Evolutionary conservation across 2,329 filamentous ascomycete species (phyloP), one percentile per base, ranked within the genome.

Genomic region (Monilinia aucupariae): DNA sequence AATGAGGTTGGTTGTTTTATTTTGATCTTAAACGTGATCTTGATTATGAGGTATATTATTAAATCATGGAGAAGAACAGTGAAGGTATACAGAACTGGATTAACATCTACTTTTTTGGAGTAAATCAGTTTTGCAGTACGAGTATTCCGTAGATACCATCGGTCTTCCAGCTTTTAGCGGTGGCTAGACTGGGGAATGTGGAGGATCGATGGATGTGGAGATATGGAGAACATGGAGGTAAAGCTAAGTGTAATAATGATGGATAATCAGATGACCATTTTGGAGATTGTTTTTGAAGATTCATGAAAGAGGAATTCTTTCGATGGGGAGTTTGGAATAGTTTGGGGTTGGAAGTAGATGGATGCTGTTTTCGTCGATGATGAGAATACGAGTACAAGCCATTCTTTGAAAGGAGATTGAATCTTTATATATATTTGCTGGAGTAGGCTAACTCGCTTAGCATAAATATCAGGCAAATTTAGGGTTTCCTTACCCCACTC

Each of bases 141-240:
- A n/a, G n/a, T n/a, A n/a, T n/a, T n/a, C n/a, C n/a, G n/a, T 53
- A 53, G 51, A 53, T 53, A 7, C 51, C 51, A 27, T 34, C 51
- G 4, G 5, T 27, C 2, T 53, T 53, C 34, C 34, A 53, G 34
- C 34, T 53, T 34, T 53, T 53, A 53, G 51, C 51, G 27, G 51
- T 34, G 12, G 25, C 34, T 27, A 41, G 22, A 2, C 51, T 17
- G 15, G 51, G n/a, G n/a, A n/a, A n/a, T n/a, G n/a, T n/a, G n/a
- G n/a, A n/a, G n/a, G n/a, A n/a, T n/a, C n/a, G n/a, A n/a, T n/a
- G n/a, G n/a, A n/a, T n/a, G n/a, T n/a, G n/a, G n/a, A n/a, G n/a
- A n/a, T n/a, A n/a, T n/a, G n/a, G n/a, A 53, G 51, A 53, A 22
- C 2, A 8, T 15, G 2, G 51, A 58, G 17, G 25, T 9, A 58